Conservation (phyloP, 169 alveolate species). For the Plasmodium knowlesi region DNA sequence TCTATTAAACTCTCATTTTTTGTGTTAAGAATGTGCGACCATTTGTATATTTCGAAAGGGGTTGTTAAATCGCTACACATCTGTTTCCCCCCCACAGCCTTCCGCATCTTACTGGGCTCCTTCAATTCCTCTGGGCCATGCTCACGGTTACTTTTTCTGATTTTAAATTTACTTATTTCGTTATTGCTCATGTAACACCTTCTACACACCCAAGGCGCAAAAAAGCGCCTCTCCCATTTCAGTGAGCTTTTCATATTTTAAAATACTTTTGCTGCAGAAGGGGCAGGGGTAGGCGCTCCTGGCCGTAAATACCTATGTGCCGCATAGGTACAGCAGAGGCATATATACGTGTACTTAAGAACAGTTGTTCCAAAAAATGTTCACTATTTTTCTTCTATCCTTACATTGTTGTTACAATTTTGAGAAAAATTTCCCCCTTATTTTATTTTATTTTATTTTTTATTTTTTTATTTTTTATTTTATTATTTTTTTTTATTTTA, state of each 20-base stretch:
- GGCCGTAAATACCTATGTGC: background rate
- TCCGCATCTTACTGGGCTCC: background rate
- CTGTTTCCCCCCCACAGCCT: background rate
- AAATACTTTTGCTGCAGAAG: background rate
- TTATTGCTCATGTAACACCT: slow-evolving; percentile 49
- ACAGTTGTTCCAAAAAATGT: background rate
- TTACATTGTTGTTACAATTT: background rate
- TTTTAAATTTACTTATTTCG: slow-evolving; percentile 44
- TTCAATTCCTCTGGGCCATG: background rate
- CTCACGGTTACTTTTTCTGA: slow-evolving; percentile 3
- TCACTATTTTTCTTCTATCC: background rate
- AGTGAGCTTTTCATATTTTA: background rate
- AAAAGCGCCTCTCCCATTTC: background rate
- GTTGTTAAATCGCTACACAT: background rate
- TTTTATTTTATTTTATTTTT: background rate
- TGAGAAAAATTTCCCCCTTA: background rate
- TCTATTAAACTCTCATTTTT: slow-evolving; percentile 50
- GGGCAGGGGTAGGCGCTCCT: background rate
- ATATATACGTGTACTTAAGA: background rate
- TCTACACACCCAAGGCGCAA: background rate
- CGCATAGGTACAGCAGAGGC: background rate
- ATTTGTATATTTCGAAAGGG: slow-evolving; percentile 63
- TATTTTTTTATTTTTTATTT: background rate
- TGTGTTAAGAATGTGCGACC: slow-evolving; percentile 63
- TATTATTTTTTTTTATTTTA: background rate